Base-by-base conservation (phyloP, 768 basidiomycete genomes). In the Lentinula sp. region DNA sequence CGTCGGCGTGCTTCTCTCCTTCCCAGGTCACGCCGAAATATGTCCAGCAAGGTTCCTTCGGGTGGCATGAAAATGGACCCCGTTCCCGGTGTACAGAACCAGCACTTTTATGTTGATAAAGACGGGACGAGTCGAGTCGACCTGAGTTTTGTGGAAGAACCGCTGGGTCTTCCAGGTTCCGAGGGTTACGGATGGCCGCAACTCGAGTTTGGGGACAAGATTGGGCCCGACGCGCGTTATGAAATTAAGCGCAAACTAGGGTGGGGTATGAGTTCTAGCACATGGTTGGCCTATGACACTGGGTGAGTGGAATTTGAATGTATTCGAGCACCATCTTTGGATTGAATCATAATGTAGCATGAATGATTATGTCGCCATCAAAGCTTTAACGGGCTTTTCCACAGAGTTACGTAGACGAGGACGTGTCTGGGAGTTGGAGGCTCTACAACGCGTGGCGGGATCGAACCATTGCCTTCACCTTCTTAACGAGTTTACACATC, bases 181-280 rank as follows among this genome's bases (percentile, higher is more conserved):
- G 37, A 69, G n/a, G 71, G 70, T 49, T 66, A 69, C 61, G 72
- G 73, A 51, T 73, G 46, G 52, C 43, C 63, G 42, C 66, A 60
- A 50, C 43, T 72, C 39, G 66, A 70, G 46, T 71, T 70, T 50
- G 68, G 67, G 8, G 62, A 73, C 4, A 18, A 39, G 0, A 53
- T 74, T 41, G 73, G 73, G n/a, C 66, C 63, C 23, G 66, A 66
- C 57, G 43, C 65, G 7, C 64, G 67, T 9, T 75, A 69, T 64
- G 63, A 41, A 10, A 59, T 73, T 51, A 36, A 62, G 8, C 63
- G 66, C 3, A 74, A 74, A 57, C 67, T 74, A 2, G 71, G 71
- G 9, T 74, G 69, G 70, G 71, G 73, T 9, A 67, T 66, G 67
- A 59, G 64, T 33, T 69, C 71, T 6, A 74, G 69, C 50, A 64